These are phyloP conservation scores for Xylaria intraflava DNA, from an alignment of 495 filamentous ascomycete genomes.

Conservation along the genomic window DNA sequence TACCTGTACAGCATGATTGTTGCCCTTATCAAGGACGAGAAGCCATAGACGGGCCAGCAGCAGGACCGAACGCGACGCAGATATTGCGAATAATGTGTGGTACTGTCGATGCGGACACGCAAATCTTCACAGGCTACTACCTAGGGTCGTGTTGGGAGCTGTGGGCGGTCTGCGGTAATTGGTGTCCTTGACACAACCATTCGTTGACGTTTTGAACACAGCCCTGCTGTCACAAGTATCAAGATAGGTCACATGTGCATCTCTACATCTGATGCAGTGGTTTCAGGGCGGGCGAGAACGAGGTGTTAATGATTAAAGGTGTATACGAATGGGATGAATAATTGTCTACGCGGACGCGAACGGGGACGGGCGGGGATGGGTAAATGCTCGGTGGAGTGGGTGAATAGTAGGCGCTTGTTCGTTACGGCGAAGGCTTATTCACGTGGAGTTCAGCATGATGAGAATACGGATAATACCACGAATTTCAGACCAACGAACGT, in stretches of 20 bases:
- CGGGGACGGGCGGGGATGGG: not conserved
- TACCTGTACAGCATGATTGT: slow-evolving; percentile 99
- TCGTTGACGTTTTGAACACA: not conserved
- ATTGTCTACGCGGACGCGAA: not conserved
- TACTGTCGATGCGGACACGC: not conserved
- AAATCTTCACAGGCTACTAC: not conserved
- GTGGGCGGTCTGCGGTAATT: not conserved
- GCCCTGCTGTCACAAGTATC: not conserved
- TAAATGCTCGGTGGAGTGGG: slow-evolving; percentile 1
- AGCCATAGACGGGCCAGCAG: slow-evolving; percentile 50
- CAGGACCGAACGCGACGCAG: not conserved
- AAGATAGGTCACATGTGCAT: not conserved
- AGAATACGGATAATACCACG: slow-evolving; percentile 9
- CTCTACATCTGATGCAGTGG: slow-evolving; percentile 3
- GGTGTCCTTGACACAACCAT: not conserved
- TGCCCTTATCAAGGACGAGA: slow-evolving; percentile 91
- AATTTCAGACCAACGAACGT: not conserved
- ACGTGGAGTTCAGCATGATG: slow-evolving; percentile 1
- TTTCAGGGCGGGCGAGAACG: not conserved
- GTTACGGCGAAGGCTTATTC: slow-evolving; percentile 4
- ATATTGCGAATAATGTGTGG: not conserved
- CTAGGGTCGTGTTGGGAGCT: not conserved
- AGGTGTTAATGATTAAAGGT: slow-evolving; percentile 6
- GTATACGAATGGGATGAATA: slow-evolving; percentile 7
- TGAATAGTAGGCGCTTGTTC: slow-evolving; percentile 4